A percentile compares a stretch with the other conserved stretches of the same genome.
Conservation (phyloP, 176 grass and related monocot genomes). For the Zoysia pacifica region DNA sequence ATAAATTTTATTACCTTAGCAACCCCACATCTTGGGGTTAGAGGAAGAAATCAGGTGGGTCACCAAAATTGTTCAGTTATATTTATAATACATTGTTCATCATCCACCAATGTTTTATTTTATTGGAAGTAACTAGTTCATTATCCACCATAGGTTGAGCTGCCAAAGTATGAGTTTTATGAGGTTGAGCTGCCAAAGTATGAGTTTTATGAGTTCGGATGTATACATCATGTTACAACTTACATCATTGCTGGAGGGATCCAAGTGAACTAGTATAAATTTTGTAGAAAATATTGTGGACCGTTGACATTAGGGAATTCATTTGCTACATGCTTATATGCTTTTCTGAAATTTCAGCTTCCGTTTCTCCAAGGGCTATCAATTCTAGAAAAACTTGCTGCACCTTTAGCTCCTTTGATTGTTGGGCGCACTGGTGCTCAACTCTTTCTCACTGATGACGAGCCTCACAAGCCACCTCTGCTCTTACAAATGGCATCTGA, state of each 20-base stretch:
- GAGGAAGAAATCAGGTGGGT: slow-evolving; percentile 86
- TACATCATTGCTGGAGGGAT: background rate
- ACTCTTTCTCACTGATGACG: slow-evolving; percentile 81
- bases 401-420: slow-evolving; percentile 77
- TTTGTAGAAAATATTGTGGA: background rate
- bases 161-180: slow-evolving; percentile 8
- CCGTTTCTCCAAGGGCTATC: slow-evolving; percentile 78
- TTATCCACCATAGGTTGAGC: no score
- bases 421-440: slow-evolving; percentile 75
- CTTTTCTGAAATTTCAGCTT: slow-evolving; percentile 57
- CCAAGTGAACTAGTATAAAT: background rate
- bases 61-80: background rate
- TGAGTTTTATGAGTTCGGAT: background rate
- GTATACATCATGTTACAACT: background rate
- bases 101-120: background rate
- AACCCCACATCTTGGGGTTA: slow-evolving; percentile 93
- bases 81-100: background rate
- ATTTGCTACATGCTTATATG: slow-evolving; percentile 26
- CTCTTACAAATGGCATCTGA: slow-evolving; percentile 79
- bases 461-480: slow-evolving; percentile 74
- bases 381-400: slow-evolving; percentile 78
- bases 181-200: background rate
- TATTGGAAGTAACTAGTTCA: slow-evolving; percentile 18
- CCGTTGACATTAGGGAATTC: background rate
- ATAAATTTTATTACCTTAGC: slow-evolving; percentile 85